Evolutionary conservation across 345 rosid species (phyloP).

Genomic region (Gossypium rotundifolium): DNA sequence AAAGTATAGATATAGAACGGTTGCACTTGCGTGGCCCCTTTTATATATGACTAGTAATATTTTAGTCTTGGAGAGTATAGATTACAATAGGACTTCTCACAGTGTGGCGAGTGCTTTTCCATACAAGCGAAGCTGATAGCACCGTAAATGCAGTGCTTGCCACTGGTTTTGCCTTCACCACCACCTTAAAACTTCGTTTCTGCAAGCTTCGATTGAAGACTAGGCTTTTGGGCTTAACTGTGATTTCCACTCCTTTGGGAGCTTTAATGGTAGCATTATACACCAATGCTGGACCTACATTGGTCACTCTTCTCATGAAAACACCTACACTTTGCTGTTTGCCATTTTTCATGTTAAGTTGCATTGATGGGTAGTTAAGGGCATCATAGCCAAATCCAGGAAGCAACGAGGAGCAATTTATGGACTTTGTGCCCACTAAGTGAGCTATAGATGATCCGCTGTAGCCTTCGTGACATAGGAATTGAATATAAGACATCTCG

Average conservation of each 20-base stretch:
- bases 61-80: conserved; percentile 21
- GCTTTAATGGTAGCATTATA: conserved; percentile 56
- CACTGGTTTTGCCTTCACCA: conserved; percentile 51
- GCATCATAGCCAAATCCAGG: conserved; percentile 71
- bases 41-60: not conserved
- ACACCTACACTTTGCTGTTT: conserved; percentile 31
- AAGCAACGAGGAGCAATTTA: conserved; percentile 62
- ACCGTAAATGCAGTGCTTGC: conserved; percentile 22
- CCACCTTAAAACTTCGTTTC: conserved; percentile 63
- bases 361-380: conserved; percentile 83
- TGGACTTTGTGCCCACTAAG: conserved; percentile 42
- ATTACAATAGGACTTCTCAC: conserved; percentile 79
- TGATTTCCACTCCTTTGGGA: conserved; percentile 58
- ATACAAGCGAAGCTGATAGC: conserved; percentile 56
- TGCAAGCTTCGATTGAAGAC: conserved; percentile 40
- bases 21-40: not conserved
- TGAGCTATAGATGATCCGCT: conserved; percentile 43
- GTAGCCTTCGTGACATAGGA: conserved; percentile 78
- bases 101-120: conserved; percentile 49
- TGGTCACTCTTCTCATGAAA: conserved; percentile 65
- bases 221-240: conserved; percentile 50
- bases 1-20: too few species aligned
- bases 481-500: conserved; percentile 67
- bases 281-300: conserved; percentile 51
- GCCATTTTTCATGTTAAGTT: conserved; percentile 32